Percentiles rank a stretch among this genome's conserved stretches.
Conservation (phyloP, 352 stramenopile genomes). For the Globisporangium acanthophoron region DNA sequence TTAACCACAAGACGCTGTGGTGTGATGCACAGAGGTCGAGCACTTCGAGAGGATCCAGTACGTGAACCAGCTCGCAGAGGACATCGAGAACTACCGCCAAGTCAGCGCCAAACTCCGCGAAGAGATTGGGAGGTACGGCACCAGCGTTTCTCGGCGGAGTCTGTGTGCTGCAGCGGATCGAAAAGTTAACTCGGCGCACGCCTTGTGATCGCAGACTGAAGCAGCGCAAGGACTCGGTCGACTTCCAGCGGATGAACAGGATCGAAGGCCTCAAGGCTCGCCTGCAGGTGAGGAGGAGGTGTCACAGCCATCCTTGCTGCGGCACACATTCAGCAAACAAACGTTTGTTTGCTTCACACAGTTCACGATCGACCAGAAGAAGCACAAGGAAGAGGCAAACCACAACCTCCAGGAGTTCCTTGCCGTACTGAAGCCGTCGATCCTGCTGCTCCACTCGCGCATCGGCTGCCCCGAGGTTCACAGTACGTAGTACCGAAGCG, state of each 20-base stretch:
- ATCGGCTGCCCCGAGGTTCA: constrained; percentile 68
- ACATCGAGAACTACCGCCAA: constrained; percentile 72
- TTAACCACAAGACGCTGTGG: not conserved
- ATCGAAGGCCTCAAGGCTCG: constrained; percentile 64
- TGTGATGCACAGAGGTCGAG: constrained; percentile 44
- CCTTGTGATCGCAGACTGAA: constrained; percentile 40
- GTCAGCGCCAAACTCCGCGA: constrained; percentile 67
- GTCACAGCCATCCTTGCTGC: too few species aligned
- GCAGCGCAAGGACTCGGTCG: constrained; percentile 72
- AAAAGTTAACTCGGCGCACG: not conserved
- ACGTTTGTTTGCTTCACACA: not conserved
- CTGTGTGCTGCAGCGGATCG: not conserved
- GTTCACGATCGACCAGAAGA: constrained; percentile 59
- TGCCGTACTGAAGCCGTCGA: constrained; percentile 50
- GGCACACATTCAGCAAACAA: not conserved
- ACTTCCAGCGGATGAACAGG: constrained; percentile 73
- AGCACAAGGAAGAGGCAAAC: constrained; percentile 71
- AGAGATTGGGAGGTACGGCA: constrained; percentile 69
- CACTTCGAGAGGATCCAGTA: constrained; percentile 82
- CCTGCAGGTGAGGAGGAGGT: constrained; percentile 24
- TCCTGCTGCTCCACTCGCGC: constrained; percentile 57
- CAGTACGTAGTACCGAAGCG: constrained; percentile 19
- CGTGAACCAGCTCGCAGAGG: constrained; percentile 75
- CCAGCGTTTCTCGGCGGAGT: not conserved
- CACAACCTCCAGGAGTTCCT: constrained; percentile 63